Evolutionary conservation across 345 rosid genomes (phyloP).

Genomic region (Raphanus raphanistrum): DNA sequence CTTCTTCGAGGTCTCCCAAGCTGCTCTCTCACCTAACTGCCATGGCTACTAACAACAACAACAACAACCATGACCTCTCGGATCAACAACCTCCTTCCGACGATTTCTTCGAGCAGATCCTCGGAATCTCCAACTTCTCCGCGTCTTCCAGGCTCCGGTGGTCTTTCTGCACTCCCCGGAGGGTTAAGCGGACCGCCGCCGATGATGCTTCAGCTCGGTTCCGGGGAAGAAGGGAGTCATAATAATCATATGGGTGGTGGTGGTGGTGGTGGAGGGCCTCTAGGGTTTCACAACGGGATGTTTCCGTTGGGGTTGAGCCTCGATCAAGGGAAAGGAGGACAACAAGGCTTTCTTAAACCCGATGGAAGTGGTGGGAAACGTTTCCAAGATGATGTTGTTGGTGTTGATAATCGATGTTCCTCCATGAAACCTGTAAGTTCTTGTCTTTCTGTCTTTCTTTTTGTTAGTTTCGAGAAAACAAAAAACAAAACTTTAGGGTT

Average conservation of each 20-base stretch:
- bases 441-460: slow-evolving; percentile 6
- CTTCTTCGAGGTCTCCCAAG: not conserved
- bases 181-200: slow-evolving; percentile 43
- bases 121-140: slow-evolving; percentile 71
- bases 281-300: slow-evolving; percentile 61
- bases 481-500: not conserved
- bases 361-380: slow-evolving; percentile 69
- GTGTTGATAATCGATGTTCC: slow-evolving; percentile 61
- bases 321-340: slow-evolving; percentile 83
- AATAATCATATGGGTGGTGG: slow-evolving; percentile 32
- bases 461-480: not conserved
- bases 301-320: slow-evolving; percentile 87
- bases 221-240: slow-evolving; percentile 50
- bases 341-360: slow-evolving; percentile 64
- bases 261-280: slow-evolving; percentile 38
- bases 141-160: slow-evolving; percentile 58
- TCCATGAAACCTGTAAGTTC: slow-evolving; percentile 65
- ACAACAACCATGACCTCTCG: slow-evolving; percentile 34
- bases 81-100: slow-evolving; percentile 50
- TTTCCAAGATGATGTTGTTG: slow-evolving; percentile 61
- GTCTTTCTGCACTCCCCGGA: slow-evolving; percentile 46
- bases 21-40: slow-evolving; percentile 3
- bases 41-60: slow-evolving; percentile 67
- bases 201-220: slow-evolving; percentile 90
- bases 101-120: slow-evolving; percentile 91